Percentiles rank a stretch among this genome's conserved stretches.
phyloP scores from a whole-genome alignment of 352 stramenopile species.

The Hyaloperonospora arabidopsidis region DNA sequence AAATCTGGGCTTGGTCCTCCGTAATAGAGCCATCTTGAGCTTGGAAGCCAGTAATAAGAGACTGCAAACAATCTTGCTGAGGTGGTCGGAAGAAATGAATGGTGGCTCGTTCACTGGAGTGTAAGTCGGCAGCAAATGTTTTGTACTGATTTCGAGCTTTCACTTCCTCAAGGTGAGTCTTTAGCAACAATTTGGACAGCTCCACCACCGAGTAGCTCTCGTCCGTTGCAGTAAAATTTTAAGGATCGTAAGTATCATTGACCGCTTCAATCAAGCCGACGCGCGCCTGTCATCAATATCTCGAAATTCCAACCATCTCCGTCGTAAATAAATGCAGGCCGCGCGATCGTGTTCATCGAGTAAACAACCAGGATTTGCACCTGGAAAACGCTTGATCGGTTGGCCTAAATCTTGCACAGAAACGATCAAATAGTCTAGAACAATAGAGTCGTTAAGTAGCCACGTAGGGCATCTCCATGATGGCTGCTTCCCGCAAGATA shows the following conservation, averaged over 20 bases:
- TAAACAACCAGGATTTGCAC: constrained; percentile 9
- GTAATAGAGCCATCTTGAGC: neutral
- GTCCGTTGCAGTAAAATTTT: neutral
- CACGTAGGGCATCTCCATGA: constrained; percentile 8
- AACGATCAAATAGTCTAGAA: neutral
- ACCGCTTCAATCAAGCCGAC: neutral
- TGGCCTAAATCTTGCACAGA: neutral
- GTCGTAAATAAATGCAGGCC: constrained; percentile 11
- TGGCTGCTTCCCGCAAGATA: neutral
- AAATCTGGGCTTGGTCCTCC: constrained; percentile 4
- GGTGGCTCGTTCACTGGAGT: constrained; percentile 5
- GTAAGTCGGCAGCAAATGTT: constrained; percentile 8
- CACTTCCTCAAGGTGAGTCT: neutral
- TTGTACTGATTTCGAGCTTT: constrained; percentile 9
- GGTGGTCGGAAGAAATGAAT: constrained; percentile 11
- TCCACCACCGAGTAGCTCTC: constrained; percentile 2
- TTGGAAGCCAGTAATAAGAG: constrained; percentile 2
- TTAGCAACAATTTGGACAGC: constrained; percentile 1
- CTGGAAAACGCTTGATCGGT: constrained; percentile 6
- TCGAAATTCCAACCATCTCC: constrained; percentile 6
- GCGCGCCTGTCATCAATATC: neutral
- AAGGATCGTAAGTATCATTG: constrained; percentile 7
- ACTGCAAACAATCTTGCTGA: constrained; percentile 7
- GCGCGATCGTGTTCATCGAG: constrained; percentile 15
- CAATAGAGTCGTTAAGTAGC: neutral